Evolutionary conservation across 2,329 filamentous ascomycete species (phyloP), one percentile per base, ranked within the genome.

Genomic region (Coniochaeta pulveracea): DNA sequence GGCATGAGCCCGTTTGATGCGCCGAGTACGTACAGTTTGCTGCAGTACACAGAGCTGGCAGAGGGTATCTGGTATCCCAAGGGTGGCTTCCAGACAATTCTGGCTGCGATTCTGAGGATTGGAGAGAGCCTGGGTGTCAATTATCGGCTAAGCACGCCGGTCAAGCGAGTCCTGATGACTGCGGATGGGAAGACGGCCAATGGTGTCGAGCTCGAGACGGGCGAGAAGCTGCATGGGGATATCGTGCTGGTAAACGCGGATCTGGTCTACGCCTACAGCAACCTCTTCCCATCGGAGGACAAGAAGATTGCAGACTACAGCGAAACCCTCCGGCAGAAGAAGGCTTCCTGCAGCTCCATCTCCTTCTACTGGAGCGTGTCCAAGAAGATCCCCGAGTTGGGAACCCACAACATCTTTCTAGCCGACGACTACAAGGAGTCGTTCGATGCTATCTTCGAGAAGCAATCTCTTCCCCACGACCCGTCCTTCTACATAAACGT

Each of bases 401-500:
- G 66, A 12, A 71, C 76, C 0, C 81, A 86, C 56, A 86, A 85
- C 51, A 82, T 85, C 45, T 86, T 86, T 58, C 68, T 85, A 6
- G 79, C 80, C 3, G 74, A 83, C 43, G 65, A 80, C 41, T 86
- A 84, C 51, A 64, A 64, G 33, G 75, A 80, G 44, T 77, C 69
- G n/a, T 85, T 85, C 46, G 80, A 85, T 51, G 68, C 70, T 37
- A 85, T 85, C 38, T 85, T 86, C 63, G 73, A 80, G 42, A 59
- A 71, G 19, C 75, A 84, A 38, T 56, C 66, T 3, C 72, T 85
- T 7, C 81, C 81, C 2, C 52, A 65, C 2, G 65, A 84, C 37
- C 80, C 80, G 0, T 79, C 72, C 36, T 86, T 85, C 60, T 85
- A 85, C 54, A 70, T 85, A 54, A 84, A 85, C 48, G 79, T 85